phyloP scores from a whole-genome alignment of 306 rosid species.

The Morella rubra region DNA sequence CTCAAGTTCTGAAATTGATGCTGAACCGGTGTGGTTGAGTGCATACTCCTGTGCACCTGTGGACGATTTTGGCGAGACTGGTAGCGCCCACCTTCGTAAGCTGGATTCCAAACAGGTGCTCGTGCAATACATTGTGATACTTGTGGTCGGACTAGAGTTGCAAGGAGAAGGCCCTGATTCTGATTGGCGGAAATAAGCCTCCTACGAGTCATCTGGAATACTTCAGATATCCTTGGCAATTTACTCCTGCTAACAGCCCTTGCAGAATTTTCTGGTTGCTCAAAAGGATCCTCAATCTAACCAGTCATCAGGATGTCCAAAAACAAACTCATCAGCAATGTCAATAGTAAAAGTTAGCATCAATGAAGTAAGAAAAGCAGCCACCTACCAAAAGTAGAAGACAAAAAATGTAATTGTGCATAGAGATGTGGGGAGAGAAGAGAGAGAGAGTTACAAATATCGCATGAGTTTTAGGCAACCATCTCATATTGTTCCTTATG shows the following conservation, averaged over 20 bases:
- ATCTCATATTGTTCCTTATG: slow-evolving; percentile 56
- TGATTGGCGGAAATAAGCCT: slow-evolving; percentile 35
- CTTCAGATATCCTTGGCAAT: slow-evolving; percentile 54
- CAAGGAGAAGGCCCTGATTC: slow-evolving; percentile 39
- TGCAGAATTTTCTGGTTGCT: slow-evolving; percentile 71
- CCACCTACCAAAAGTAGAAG: neutral
- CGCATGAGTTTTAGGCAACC: slow-evolving; percentile 76
- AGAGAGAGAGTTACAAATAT: slow-evolving; percentile 58
- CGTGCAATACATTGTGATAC: slow-evolving; percentile 23
- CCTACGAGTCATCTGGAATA: slow-evolving; percentile 35
- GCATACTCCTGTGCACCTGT: slow-evolving; percentile 19
- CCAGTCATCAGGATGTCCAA: slow-evolving; percentile 19
- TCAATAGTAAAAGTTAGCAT: slow-evolving; percentile 13
- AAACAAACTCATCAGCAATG: slow-evolving; percentile 31
- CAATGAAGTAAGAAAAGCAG: neutral
- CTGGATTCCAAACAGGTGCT: slow-evolving; percentile 20
- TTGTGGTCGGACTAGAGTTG: slow-evolving; percentile 43
- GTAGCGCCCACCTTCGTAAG: slow-evolving; percentile 16
- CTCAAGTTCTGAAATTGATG: slow-evolving; percentile 20
- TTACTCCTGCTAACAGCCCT: slow-evolving; percentile 53
- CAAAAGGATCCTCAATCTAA: slow-evolving; percentile 93
- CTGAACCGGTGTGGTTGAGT: slow-evolving; percentile 18
- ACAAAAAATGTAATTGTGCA: neutral
- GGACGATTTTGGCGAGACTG: slow-evolving; percentile 43
- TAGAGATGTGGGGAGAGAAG: slow-evolving; percentile 1